Percentiles rank a stretch among this genome's conserved stretches.
Conservation (phyloP, 192 early-diverging fungal genomes). For the Backusella tarrabulga region DNA sequence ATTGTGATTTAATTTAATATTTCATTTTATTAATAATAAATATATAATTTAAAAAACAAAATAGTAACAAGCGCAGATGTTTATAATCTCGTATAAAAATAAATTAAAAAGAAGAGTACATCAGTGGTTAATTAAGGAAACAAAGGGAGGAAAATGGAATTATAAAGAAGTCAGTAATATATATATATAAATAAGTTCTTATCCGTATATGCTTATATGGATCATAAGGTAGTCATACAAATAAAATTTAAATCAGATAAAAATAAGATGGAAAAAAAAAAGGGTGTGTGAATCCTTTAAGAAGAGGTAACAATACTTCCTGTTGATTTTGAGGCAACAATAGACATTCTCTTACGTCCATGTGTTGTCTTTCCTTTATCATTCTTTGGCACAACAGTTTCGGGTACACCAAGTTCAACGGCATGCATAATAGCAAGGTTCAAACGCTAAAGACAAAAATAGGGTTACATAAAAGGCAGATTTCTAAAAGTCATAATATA, state of each 20-base stretch:
- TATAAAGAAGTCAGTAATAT: neutral
- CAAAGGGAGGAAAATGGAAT: neutral
- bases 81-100: neutral
- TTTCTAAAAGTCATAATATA: neutral
- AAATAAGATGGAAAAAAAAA: neutral
- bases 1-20: neutral
- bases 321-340: slow-evolving; percentile 19
- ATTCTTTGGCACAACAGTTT: slow-evolving; percentile 17
- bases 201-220: neutral
- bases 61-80: neutral
- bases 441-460: slow-evolving; percentile 18
- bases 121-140: neutral
- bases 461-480: neutral
- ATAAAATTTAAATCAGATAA: neutral
- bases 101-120: neutral
- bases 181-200: slow-evolving; percentile 3
- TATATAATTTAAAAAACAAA: neutral
- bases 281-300: neutral
- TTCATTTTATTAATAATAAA: slow-evolving; percentile 2
- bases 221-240: neutral
- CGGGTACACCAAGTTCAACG: slow-evolving; percentile 31
- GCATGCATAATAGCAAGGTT: slow-evolving; percentile 34
- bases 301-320: slow-evolving; percentile 9
- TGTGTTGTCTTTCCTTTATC: slow-evolving; percentile 27
- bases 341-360: slow-evolving; percentile 38